Evolutionary conservation across 2,329 filamentous ascomycete species (phyloP), one percentile per base, ranked within the genome.

Genomic region (Fusarium devonianum): DNA sequence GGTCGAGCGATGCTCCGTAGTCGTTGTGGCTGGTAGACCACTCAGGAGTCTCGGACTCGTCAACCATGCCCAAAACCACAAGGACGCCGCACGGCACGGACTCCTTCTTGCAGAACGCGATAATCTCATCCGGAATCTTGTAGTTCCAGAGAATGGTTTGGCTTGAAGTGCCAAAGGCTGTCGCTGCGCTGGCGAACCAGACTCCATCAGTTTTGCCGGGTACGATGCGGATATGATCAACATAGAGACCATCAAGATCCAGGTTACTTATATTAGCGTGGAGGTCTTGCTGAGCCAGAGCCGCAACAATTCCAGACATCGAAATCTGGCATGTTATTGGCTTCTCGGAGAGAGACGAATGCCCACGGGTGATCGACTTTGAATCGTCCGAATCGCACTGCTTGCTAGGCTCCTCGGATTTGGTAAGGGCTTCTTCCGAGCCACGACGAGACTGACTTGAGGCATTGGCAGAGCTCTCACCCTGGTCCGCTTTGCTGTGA

Each of bases 101-200:
- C 13, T 79, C 77, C 21, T 74, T 75, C 7, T 77, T 73, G 3
- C 80, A 69, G 49, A 86, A 82, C 1, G 70, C 54, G 2, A 84
- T 60, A 4, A 85, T 68, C 3, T 76, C 73, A 14, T 78, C 73
- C 0, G 82, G 81, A 35, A 85, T 83, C 46, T 77, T 75, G 69
- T 83, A 85, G 63, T 79, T 82, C 83, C 83, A 86, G 3, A 86
- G 71, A 8, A 84, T 74, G 1, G 81, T 84, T 56, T 79, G 75
- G 38, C 73, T 78, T 0, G 77, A 73, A 1, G 79, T 81, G 14
- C 79, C 78, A 49, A 80, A 78, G 0, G 83, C 82, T 1, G 82
- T 85, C 1, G 75, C 75, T 2, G 76, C 77, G 49, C 75, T 78
- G 19, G 81, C 79, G 55, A 85, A 85, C 82, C 83, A 86, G 8